Conservation (phyloP, 768 basidiomycete genomes). For the Mycena kentingensis region DNA sequence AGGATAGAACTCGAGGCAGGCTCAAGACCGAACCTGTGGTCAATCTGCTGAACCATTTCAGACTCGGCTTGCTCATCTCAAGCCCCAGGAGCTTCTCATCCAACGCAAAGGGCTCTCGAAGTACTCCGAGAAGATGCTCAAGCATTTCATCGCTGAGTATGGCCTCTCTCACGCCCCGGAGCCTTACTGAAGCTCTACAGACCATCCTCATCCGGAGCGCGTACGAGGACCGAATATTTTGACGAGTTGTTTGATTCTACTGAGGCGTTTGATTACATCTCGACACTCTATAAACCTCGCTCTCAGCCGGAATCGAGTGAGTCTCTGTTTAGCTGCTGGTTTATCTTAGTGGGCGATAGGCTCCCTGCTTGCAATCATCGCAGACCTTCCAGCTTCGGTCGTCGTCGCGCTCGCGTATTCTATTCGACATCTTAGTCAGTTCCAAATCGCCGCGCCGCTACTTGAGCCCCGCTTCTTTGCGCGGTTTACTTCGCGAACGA, state of each 20-base stretch:
- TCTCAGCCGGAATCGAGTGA: slow-evolving; percentile 30
- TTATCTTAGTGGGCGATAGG: slow-evolving; percentile 50
- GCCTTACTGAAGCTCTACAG: too few species aligned
- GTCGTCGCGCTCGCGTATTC: slow-evolving; percentile 73
- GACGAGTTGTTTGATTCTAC: slow-evolving; percentile 56
- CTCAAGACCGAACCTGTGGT: not conserved
- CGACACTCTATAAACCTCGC: not conserved
- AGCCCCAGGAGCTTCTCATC: slow-evolving; percentile 80
- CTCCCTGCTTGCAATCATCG: slow-evolving; percentile 58
- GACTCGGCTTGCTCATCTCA: slow-evolving; percentile 86
- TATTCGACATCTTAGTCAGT: slow-evolving; percentile 69
- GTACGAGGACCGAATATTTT: slow-evolving; percentile 67
- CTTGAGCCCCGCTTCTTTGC: slow-evolving; percentile 76
- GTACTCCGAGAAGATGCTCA: slow-evolving; percentile 74
- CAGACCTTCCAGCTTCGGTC: slow-evolving; percentile 70
- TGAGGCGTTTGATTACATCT: slow-evolving; percentile 60
- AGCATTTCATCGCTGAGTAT: slow-evolving; percentile 64
- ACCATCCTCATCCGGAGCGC: slow-evolving; percentile 38
- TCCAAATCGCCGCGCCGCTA: slow-evolving; percentile 79
- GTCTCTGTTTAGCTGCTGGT: slow-evolving; percentile 55
- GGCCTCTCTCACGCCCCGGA: slow-evolving; percentile 11
- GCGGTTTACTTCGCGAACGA: slow-evolving; percentile 70
- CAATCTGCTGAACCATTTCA: slow-evolving; percentile 32
- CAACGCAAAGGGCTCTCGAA: slow-evolving; percentile 60
- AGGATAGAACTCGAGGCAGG: slow-evolving; percentile 85